These are phyloP conservation scores for Trifolium repens DNA, from an alignment of 306 rosid species.

Conservation along the genomic window DNA sequence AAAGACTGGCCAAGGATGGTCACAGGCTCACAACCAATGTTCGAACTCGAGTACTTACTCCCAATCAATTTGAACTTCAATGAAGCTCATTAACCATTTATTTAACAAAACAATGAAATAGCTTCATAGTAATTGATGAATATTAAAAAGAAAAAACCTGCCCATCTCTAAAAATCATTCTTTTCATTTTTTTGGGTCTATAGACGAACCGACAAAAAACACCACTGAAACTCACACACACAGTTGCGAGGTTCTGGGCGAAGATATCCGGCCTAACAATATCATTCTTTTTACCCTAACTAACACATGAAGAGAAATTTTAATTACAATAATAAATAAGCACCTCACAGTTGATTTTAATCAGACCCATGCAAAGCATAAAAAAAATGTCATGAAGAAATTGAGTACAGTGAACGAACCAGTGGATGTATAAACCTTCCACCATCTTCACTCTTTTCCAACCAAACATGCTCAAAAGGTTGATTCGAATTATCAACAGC, in stretches of 20 bases:
- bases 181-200: neutral
- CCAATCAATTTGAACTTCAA: neutral
- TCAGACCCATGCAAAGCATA: neutral
- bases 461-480: conserved; percentile 85
- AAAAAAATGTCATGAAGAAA: neutral
- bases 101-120: neutral
- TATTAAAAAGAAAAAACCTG: neutral
- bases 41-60: neutral
- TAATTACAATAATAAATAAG: neutral
- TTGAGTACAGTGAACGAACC: conserved; percentile 53
- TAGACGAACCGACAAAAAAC: too few species aligned
- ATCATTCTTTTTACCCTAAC: neutral
- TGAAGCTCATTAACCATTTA: neutral
- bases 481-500: conserved; percentile 67
- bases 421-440: conserved; percentile 78
- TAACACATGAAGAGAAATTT: neutral
- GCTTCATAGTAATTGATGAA: neutral
- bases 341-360: neutral
- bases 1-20: neutral
- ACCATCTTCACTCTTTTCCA: conserved; percentile 84
- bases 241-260: too few species aligned
- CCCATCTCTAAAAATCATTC: neutral
- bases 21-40: neutral
- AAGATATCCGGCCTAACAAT: too few species aligned
- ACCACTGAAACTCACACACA: too few species aligned